Conservation (phyloP, 148 eudicot genomes). For the Rhododendron kiyosumense region DNA sequence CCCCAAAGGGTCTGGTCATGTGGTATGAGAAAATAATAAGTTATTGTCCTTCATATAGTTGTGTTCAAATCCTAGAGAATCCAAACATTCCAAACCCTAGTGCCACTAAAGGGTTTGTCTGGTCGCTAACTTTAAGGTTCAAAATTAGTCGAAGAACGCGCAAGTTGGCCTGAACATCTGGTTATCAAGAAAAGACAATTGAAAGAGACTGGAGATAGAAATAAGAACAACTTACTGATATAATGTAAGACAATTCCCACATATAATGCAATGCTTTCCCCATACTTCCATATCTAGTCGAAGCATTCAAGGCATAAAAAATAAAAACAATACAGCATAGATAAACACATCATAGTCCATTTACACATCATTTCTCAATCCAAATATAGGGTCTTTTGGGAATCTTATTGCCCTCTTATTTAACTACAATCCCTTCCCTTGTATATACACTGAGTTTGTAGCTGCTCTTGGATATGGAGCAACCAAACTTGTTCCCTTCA, state of each 20-base stretch:
- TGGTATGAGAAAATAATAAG: too few species aligned
- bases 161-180: fast-evolving
- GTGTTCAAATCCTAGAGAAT: background rate
- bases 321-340: background rate
- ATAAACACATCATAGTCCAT: background rate
- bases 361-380: background rate
- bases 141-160: background rate
- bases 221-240: background rate
- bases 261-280: background rate
- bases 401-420: background rate
- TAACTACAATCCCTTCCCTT: background rate
- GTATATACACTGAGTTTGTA: background rate
- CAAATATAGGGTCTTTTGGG: background rate
- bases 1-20: too few species aligned
- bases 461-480: background rate
- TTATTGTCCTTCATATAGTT: too few species aligned
- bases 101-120: background rate
- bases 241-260: background rate
- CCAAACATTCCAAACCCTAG: background rate
- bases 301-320: background rate
- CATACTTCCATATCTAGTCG: background rate
- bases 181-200: background rate
- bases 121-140: background rate
- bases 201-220: background rate
- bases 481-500: slow-evolving; percentile 14